phyloP scores from a whole-genome alignment of 768 basidiomycete species.

The Serendipita sp. region DNA sequence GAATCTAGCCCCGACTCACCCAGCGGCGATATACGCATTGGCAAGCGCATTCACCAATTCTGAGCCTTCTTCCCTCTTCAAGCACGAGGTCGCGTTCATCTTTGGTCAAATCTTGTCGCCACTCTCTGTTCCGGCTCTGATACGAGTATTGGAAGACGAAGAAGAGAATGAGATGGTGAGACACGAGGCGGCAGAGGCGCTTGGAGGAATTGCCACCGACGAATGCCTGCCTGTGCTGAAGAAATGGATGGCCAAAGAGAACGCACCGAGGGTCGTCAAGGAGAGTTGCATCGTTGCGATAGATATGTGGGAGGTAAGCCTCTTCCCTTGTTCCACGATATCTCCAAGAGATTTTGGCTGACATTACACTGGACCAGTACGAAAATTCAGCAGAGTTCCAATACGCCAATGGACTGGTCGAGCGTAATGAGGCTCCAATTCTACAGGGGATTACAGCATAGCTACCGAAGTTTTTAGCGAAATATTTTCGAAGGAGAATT shows the following conservation, averaged over 20 bases:
- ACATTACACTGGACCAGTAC: slow-evolving; percentile 29
- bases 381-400: slow-evolving; percentile 73
- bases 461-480: neutral
- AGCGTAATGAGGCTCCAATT: neutral
- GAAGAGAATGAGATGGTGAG: slow-evolving; percentile 91
- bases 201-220: slow-evolving; percentile 91
- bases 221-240: slow-evolving; percentile 77
- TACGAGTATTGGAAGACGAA: slow-evolving; percentile 55
- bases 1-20: slow-evolving; percentile 56
- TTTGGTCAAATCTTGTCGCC: slow-evolving; percentile 89
- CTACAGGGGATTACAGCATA: neutral
- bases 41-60: slow-evolving; percentile 57
- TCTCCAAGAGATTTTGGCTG: neutral
- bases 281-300: slow-evolving; percentile 95
- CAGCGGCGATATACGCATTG: slow-evolving; percentile 75
- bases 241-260: slow-evolving; percentile 65
- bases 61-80: slow-evolving; percentile 19
- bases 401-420: slow-evolving; percentile 40
- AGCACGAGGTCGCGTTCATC: slow-evolving; percentile 96
- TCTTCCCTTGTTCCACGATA: neutral
- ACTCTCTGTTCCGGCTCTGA: slow-evolving; percentile 71
- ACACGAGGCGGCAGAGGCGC: slow-evolving; percentile 95
- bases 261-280: slow-evolving; percentile 76
- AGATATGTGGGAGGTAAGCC: slow-evolving; percentile 85
- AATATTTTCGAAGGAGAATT: no score